Evolutionary conservation across 176 grass and related monocot genomes (phyloP).

Genomic region (Oryza meyeriana): DNA sequence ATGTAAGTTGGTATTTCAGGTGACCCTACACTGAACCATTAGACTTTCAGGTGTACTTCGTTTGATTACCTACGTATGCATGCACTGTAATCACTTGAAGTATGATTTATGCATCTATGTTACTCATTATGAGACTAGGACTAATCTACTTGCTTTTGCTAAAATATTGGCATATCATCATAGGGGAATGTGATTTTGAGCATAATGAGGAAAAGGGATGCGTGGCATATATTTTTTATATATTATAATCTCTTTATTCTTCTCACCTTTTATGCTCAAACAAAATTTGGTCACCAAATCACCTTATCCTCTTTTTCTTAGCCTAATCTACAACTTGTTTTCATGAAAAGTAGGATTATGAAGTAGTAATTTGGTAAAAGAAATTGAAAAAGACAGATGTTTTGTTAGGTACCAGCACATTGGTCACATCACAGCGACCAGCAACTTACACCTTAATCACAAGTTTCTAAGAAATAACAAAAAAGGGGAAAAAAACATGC

Average conservation of each 20-base stretch:
- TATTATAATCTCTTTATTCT: constrained; percentile 13
- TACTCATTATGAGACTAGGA: constrained; percentile 19
- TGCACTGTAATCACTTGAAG: constrained; percentile 28
- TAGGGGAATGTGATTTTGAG: constrained; percentile 31
- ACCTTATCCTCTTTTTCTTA: neutral
- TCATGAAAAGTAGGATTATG: neutral
- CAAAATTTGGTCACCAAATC: neutral
- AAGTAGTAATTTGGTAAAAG: neutral
- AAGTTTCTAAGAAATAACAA: neutral
- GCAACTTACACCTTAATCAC: neutral
- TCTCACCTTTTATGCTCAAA: neutral
- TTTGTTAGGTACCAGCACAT: neutral
- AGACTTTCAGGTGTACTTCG: constrained; percentile 9
- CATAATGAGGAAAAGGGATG: constrained; percentile 7
- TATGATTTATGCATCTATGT: constrained; percentile 33
- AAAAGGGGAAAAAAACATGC: neutral
- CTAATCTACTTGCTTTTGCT: constrained; percentile 37
- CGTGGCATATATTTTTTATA: constrained; percentile 14
- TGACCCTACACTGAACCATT: constrained; percentile 38
- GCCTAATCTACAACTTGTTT: neutral
- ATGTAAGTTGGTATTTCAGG: constrained; percentile 26
- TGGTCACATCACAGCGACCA: neutral
- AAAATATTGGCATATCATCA: constrained; percentile 54
- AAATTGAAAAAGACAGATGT: neutral
- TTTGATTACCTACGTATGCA: constrained; percentile 28